Base-by-base conservation (phyloP, 1,284 basidiomycete genomes). In the Macrocybe sp. region DNA sequence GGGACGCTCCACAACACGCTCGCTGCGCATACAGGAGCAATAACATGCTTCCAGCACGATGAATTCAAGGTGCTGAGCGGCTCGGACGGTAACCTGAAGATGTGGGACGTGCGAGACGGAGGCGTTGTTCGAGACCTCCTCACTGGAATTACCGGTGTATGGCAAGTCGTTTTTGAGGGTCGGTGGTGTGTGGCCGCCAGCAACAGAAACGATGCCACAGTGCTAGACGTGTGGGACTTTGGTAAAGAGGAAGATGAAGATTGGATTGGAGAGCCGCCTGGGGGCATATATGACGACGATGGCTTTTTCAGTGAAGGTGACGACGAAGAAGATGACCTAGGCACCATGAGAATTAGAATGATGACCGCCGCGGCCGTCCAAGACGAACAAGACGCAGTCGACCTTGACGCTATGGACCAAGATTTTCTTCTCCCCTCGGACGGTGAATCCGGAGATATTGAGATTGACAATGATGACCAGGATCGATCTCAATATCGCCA, bases 11-110 rank as follows among this genome's bases (percentile, higher is more conserved):
- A 79, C 33, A 85, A 93, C 59, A 84, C 85, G 0, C 78, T 97
- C 37, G 83, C 86, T 1, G 91, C 89, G 1, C 94, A 97, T 65
- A 86, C 89, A 3, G 93, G 92, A 16, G 93, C 94, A 8, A 97
- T 97, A 59, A 97, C 94, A 6, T 97, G 94, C 67, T 97, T 97
- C 79, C 90, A 94, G 67, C 94, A 97, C 59, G 94, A 97, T 62
- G 94, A 97, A 63, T 90, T 91, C 74, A 96, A 96, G 64, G 91
- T 97, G 44, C 76, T 97, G 38, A 91, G 86, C 56, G 94, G 95
- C 6, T 90, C 87, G 7, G 94, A 97, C 59, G 95, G 94, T n/a
- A 92, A 90, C 38, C 74, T 97, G 55, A 97, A 97, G 74, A 89
- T 97, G 80, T 97, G 95, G 95, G 89, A 97, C 63, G 79, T 95